These are phyloP conservation scores for Phascolomyces articulosus DNA, from an alignment of 371 early-diverging fungal genomes.

Conservation along the genomic window DNA sequence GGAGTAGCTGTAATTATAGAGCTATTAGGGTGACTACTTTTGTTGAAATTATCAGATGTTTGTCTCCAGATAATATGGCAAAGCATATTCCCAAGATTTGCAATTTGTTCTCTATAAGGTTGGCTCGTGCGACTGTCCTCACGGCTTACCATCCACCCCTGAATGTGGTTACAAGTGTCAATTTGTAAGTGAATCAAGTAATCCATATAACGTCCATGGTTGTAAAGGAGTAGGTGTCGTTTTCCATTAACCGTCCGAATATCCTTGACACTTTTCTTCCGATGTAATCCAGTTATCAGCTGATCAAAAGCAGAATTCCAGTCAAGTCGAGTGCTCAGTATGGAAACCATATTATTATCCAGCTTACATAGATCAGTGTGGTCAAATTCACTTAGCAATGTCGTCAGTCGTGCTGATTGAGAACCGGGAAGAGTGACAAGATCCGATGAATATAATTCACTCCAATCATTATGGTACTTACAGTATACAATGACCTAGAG, in stretches of 20 bases:
- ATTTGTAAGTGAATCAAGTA: constrained; percentile 40
- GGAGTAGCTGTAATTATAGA: neutral
- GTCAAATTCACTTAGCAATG: constrained; percentile 36
- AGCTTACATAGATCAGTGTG: constrained; percentile 29
- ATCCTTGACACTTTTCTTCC: constrained; percentile 23
- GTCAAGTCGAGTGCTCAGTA: constrained; percentile 27
- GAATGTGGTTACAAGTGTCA: constrained; percentile 11
- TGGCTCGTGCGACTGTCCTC: constrained; percentile 19
- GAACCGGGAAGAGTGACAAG: neutral
- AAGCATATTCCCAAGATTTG: constrained; percentile 28
- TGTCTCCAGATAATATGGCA: constrained; percentile 37
- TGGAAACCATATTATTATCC: constrained; percentile 27
- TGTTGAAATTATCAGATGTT: neutral
- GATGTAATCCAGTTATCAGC: constrained; percentile 15
- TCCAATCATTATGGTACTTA: constrained; percentile 37
- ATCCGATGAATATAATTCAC: constrained; percentile 28
- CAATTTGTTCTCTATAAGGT: constrained; percentile 35
- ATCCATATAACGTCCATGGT: constrained; percentile 42
- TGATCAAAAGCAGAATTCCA: constrained; percentile 36
- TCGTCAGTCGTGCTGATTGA: constrained; percentile 20
- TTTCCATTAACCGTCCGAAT: constrained; percentile 23
- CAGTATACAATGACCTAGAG: constrained; percentile 37
- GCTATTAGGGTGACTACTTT: neutral
- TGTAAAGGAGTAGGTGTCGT: constrained; percentile 38
- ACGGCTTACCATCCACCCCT: constrained; percentile 46